A percentile compares a stretch with the other conserved stretches of the same genome.
These are phyloP conservation scores for Candida hispaniensis DNA, from an alignment of 805 yeast species.

Conservation along the genomic window DNA sequence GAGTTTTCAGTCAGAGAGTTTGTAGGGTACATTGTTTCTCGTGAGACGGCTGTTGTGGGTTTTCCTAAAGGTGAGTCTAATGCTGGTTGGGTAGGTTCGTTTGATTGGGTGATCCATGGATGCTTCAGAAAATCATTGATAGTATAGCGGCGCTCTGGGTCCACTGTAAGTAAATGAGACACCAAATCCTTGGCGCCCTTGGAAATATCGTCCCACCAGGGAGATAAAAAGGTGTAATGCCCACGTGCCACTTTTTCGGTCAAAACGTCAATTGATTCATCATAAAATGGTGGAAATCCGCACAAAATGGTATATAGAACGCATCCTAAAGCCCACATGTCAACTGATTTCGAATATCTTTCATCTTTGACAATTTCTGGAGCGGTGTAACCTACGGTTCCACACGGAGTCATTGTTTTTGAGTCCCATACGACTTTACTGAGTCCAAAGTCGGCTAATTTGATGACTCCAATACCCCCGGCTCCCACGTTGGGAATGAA, in stretches of 20 bases:
- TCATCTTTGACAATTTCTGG: constrained; percentile 96
- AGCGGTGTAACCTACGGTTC: constrained; percentile 97
- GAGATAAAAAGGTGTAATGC: constrained; percentile 61
- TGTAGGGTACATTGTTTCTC: constrained; percentile 9
- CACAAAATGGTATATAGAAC: constrained; percentile 86
- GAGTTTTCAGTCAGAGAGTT: background rate
- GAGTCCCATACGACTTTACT: constrained; percentile 83
- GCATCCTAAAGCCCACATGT: constrained; percentile 98
- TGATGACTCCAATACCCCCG: constrained; percentile 82
- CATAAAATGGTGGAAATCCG: constrained; percentile 97
- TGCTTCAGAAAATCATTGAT: constrained; percentile 62
- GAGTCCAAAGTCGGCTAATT: constrained; percentile 90
- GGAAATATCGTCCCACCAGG: constrained; percentile 86
- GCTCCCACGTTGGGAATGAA: constrained; percentile 77
- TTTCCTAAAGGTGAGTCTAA: constrained; percentile 21
- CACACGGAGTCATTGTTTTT: constrained; percentile 94
- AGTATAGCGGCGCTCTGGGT: constrained; percentile 55
- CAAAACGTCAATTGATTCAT: constrained; percentile 60
- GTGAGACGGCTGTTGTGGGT: constrained; percentile 11
- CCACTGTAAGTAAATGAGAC: constrained; percentile 54
- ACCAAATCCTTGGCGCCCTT: constrained; percentile 61
- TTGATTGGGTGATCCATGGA: constrained; percentile 53
- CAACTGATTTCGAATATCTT: constrained; percentile 84
- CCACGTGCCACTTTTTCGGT: constrained; percentile 76
- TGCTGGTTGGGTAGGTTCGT: constrained; percentile 21